Conservation (phyloP, 768 basidiomycete species). For the Pleurotus platypus region DNA sequence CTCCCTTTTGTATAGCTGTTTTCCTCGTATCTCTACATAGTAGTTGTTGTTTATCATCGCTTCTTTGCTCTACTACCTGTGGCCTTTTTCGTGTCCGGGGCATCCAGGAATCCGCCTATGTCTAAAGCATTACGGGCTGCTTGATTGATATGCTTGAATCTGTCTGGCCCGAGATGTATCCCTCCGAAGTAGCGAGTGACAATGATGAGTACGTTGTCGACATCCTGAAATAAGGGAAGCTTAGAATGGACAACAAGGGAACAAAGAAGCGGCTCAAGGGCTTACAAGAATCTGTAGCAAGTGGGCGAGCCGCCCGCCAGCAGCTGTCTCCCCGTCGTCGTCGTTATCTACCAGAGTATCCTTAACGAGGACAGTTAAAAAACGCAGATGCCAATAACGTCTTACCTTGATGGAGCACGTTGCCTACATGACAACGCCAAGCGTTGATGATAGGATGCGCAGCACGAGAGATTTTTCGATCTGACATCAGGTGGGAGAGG, state of each 20-base stretch:
- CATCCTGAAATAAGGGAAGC: slow-evolving; percentile 44
- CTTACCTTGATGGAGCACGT: slow-evolving; percentile 71
- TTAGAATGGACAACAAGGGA: background rate
- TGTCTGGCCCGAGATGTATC: slow-evolving; percentile 83
- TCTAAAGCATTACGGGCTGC: slow-evolving; percentile 91
- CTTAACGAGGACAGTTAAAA: background rate
- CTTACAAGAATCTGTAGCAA: slow-evolving; percentile 83
- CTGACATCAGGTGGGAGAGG: slow-evolving; percentile 63
- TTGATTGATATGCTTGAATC: slow-evolving; percentile 93
- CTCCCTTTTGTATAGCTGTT: background rate
- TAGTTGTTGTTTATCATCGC: background rate
- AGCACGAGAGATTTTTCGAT: slow-evolving; percentile 69
- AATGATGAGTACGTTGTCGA: slow-evolving; percentile 81
- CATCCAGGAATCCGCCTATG: slow-evolving; percentile 79
- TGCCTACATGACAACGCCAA: slow-evolving; percentile 72
- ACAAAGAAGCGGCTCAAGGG: background rate
- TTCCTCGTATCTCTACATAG: background rate
- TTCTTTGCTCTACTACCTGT: background rate
- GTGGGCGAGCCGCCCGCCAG: slow-evolving; percentile 87
- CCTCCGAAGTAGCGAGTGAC: slow-evolving; percentile 96
- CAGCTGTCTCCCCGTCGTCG: slow-evolving; percentile 92
- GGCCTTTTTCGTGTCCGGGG: slow-evolving; percentile 29
- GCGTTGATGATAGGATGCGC: slow-evolving; percentile 81
- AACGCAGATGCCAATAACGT: background rate
- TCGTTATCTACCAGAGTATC: slow-evolving; percentile 68